Evolutionary conservation across 371 early-diverging fungal genomes (phyloP).

Genomic region (Coemansia sp.): DNA sequence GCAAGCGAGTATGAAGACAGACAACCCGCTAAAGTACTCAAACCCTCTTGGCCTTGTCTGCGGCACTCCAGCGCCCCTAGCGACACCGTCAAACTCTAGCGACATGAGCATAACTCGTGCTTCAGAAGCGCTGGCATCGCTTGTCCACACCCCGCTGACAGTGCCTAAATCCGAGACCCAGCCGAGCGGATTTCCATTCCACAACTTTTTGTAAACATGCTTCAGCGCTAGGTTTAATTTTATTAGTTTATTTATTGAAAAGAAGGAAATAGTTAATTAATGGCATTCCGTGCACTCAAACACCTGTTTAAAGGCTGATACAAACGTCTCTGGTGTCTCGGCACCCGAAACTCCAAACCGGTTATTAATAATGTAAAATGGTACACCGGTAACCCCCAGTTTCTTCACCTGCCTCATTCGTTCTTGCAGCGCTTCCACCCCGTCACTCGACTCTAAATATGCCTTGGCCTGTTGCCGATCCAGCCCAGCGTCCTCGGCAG

Average conservation of each 20-base stretch:
- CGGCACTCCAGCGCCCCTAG: not conserved
- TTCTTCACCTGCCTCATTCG: conserved; percentile 50
- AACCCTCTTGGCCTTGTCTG: not conserved
- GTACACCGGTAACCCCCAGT: conserved; percentile 65
- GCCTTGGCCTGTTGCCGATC: conserved; percentile 53
- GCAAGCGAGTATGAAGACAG: not conserved
- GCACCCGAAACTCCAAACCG: conserved; percentile 71
- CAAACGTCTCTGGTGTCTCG: conserved; percentile 62
- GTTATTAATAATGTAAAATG: conserved; percentile 63
- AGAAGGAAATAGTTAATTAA: not conserved
- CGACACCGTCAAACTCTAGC: not conserved
- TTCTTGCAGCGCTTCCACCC: conserved; percentile 53
- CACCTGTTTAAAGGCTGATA: conserved; percentile 57
- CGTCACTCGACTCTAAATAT: conserved; percentile 60
- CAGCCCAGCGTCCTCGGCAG: conserved; percentile 64
- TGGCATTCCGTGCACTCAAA: not conserved
- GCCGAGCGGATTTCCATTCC: not conserved
- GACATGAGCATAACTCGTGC: not conserved
- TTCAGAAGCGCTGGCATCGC: not conserved
- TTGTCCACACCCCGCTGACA: not conserved
- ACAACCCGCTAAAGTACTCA: not conserved
- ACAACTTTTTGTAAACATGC: not conserved
- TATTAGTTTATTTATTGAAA: not conserved
- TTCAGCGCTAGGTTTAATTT: too few species aligned
- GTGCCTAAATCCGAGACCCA: not conserved